Conservation (phyloP, 169 alveolate species). For the Cardiosporidium cionae region DNA sequence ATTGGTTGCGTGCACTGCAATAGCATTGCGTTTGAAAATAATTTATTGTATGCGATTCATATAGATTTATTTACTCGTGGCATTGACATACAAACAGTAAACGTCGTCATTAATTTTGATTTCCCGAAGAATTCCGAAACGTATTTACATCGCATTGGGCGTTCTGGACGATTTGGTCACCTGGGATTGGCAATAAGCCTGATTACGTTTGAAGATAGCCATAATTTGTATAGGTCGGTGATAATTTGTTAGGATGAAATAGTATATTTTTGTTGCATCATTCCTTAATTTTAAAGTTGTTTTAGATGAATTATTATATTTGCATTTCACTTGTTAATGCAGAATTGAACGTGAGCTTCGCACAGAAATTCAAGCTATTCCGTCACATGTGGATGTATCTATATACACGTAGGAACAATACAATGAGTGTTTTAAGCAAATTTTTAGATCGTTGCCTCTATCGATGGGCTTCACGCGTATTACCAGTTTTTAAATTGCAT, state of each 20-base stretch:
- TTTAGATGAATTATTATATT: constrained; percentile 25
- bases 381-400: constrained; percentile 80
- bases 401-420: constrained; percentile 59
- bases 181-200: constrained; percentile 92
- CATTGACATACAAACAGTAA: constrained; percentile 93
- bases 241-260: constrained; percentile 24
- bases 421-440: neutral
- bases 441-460: too few species aligned
- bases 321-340: constrained; percentile 3
- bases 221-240: constrained; percentile 52
- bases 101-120: constrained; percentile 98
- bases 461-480: too few species aligned
- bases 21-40: too few species aligned
- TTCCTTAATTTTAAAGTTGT: constrained; percentile 13
- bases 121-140: constrained; percentile 93
- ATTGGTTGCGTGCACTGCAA: too few species aligned
- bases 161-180: constrained; percentile 97
- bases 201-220: constrained; percentile 89
- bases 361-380: constrained; percentile 96
- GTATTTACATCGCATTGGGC: constrained; percentile 92
- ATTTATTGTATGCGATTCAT: constrained; percentile 74
- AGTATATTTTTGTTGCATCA: constrained; percentile 24
- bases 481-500: too few species aligned
- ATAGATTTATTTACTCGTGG: constrained; percentile 98
- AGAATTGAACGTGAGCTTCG: constrained; percentile 92